These are phyloP conservation scores for Leccinum incarnatum DNA, from an alignment of 768 basidiomycete genomes.

Conservation along the genomic window DNA sequence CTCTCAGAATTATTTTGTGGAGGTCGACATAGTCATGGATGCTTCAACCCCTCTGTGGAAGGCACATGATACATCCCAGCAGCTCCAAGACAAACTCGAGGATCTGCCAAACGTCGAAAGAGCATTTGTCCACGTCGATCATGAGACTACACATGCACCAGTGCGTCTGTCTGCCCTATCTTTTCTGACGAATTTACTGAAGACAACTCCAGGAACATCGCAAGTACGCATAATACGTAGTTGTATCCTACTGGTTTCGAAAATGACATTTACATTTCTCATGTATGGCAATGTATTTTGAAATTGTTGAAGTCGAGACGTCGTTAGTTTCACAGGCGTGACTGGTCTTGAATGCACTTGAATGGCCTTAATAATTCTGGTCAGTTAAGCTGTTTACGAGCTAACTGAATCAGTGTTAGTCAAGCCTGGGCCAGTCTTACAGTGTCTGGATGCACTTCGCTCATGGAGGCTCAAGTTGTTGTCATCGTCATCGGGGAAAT, in stretches of 20 bases:
- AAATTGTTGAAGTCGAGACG: no score
- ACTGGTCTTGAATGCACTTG: no score
- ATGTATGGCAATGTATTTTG: no score
- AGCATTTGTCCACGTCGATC: conserved; percentile 94
- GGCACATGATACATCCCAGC: conserved; percentile 82
- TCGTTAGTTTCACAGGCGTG: no score
- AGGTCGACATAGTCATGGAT: conserved; percentile 93
- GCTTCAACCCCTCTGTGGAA: conserved; percentile 86
- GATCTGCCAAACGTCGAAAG: conserved; percentile 85
- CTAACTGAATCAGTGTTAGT: no score
- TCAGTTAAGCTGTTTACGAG: no score
- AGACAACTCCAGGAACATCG: conserved; percentile 41
- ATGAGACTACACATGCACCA: conserved; percentile 82
- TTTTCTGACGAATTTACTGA: neutral
- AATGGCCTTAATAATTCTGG: no score
- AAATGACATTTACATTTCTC: neutral
- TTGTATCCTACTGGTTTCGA: neutral
- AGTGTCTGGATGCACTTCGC: no score
- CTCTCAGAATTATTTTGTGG: conserved; percentile 82
- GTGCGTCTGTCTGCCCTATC: conserved; percentile 33
- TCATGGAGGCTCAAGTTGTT: no score
- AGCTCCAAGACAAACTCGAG: conserved; percentile 86
- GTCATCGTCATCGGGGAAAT: no score
- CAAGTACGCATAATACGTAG: conserved; percentile 27
- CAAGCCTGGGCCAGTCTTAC: no score